Evolutionary conservation across 768 basidiomycete species (phyloP).

Genomic region (Calocera cornea): DNA sequence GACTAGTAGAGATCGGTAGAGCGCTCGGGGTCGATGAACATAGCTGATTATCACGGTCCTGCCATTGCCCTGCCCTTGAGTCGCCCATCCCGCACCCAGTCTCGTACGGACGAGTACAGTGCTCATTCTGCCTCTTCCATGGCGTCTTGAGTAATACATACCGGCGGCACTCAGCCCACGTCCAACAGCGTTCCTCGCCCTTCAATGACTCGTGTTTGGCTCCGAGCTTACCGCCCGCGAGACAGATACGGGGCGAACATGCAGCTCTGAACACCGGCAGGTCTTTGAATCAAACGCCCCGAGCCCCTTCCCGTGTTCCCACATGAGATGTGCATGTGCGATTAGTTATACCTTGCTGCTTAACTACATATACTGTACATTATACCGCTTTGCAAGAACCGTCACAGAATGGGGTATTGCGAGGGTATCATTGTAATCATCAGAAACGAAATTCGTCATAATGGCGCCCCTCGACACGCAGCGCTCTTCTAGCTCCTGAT

Average conservation of each 20-base stretch:
- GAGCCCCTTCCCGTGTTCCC: too few species aligned
- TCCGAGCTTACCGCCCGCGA: slow-evolving; percentile 46
- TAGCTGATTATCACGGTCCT: slow-evolving; percentile 16
- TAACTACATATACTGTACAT: not conserved
- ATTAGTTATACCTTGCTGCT: not conserved
- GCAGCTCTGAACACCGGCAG: too few species aligned
- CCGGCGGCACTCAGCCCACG: slow-evolving; percentile 14
- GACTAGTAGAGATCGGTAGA: slow-evolving; percentile 62
- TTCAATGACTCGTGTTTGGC: slow-evolving; percentile 71
- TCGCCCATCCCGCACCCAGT: slow-evolving; percentile 13
- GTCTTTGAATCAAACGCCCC: too few species aligned
- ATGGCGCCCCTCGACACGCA: not conserved
- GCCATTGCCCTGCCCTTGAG: slow-evolving; percentile 16
- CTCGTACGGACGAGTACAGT: slow-evolving; percentile 13
- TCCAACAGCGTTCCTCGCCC: slow-evolving; percentile 49
- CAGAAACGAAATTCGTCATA: not conserved
- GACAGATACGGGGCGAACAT: slow-evolving; percentile 87
- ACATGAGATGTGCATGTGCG: not conserved
- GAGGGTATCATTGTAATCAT: slow-evolving; percentile 1
- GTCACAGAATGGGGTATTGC: not conserved
- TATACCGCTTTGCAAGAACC: not conserved
- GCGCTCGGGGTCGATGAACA: slow-evolving; percentile 33
- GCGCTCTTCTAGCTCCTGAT: slow-evolving; percentile 39
- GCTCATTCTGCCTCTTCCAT: not conserved
- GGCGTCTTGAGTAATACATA: not conserved